phyloP scores from a whole-genome alignment of 225 moss, liverwort and hornwort genomes.

The Straminergon stramineum region DNA sequence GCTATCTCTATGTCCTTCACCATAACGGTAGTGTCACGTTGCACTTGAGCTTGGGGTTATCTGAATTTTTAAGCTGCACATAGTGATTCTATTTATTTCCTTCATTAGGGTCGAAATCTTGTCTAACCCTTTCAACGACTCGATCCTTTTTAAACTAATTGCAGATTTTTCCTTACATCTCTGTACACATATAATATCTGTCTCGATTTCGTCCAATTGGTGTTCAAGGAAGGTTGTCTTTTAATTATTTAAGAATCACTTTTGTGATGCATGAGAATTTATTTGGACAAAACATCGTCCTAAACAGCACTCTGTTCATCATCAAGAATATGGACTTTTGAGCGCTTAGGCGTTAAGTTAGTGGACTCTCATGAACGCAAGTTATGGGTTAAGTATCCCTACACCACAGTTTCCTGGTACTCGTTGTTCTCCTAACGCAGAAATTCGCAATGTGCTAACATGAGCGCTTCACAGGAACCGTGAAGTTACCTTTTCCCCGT shows the following conservation, averaged over 20 bases:
- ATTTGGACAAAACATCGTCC: neutral
- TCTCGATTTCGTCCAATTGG: neutral
- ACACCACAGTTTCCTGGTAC: neutral
- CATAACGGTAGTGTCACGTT: constrained; percentile 42
- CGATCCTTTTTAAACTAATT: neutral
- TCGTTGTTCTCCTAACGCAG: neutral
- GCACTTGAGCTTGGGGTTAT: neutral
- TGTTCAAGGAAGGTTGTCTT: neutral
- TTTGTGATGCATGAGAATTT: neutral
- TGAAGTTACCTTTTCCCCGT: constrained; percentile 44
- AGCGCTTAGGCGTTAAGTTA: neutral
- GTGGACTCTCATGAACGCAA: neutral
- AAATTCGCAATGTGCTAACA: neutral
- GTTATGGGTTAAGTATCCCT: neutral
- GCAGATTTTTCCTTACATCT: neutral
- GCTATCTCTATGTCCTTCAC: constrained; percentile 73
- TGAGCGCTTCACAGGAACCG: constrained; percentile 29
- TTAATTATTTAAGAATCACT: neutral
- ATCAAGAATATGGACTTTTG: neutral
- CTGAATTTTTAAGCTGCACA: neutral
- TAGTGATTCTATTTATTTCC: neutral
- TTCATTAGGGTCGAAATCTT: neutral
- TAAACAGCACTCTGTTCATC: neutral
- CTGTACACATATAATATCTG: neutral
- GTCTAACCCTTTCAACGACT: neutral